These are phyloP conservation scores for Botrytis elliptica DNA, from an alignment of 2,329 filamentous ascomycete genomes.

Conservation along the genomic window DNA sequence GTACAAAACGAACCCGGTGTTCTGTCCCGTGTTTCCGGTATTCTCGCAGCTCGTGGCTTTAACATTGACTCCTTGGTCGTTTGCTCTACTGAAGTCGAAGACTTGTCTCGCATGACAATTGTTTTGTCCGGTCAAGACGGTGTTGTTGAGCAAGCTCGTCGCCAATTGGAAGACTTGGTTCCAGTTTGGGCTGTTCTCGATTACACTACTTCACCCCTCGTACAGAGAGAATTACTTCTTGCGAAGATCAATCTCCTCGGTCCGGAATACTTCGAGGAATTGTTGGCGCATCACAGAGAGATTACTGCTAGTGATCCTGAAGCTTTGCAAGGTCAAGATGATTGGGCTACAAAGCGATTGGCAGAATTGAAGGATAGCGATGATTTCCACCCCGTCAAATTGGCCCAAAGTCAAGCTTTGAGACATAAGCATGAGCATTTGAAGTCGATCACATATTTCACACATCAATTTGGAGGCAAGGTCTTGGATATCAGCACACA, in stretches of 20 bases:
- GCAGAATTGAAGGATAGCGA: slow-evolving; percentile 30
- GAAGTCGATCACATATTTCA: slow-evolving; percentile 91
- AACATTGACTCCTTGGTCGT: slow-evolving; percentile 99
- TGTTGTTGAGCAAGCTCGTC: slow-evolving; percentile 92
- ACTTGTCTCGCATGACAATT: slow-evolving; percentile 98
- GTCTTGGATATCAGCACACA: slow-evolving; percentile 96
- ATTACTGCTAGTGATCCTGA: slow-evolving; percentile 57
- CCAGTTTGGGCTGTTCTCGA: slow-evolving; percentile 98
- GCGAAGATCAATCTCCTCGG: slow-evolving; percentile 97
- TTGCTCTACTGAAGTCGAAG: slow-evolving; percentile 95
- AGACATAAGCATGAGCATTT: slow-evolving; percentile 97
- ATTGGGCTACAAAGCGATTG: slow-evolving; percentile 39
- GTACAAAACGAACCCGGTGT: slow-evolving; percentile 99
- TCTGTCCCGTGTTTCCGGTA: slow-evolving; percentile 91
- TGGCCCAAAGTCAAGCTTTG: slow-evolving; percentile 83
- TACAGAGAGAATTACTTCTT: slow-evolving; percentile 91
- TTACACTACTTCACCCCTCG: slow-evolving; percentile 87
- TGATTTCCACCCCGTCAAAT: slow-evolving; percentile 87
- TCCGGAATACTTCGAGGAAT: slow-evolving; percentile 96
- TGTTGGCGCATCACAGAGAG: slow-evolving; percentile 92
- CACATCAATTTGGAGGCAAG: slow-evolving; percentile 97
- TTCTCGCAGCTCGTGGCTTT: slow-evolving; percentile 93
- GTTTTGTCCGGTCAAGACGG: slow-evolving; percentile 95
- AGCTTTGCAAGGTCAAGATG: slow-evolving; percentile 42
- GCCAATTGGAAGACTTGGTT: slow-evolving; percentile 93